A percentile compares a stretch with the other conserved stretches of the same genome.
Conservation (phyloP, 1,139 yeast species). For the Scheffersomyces insectosa region DNA sequence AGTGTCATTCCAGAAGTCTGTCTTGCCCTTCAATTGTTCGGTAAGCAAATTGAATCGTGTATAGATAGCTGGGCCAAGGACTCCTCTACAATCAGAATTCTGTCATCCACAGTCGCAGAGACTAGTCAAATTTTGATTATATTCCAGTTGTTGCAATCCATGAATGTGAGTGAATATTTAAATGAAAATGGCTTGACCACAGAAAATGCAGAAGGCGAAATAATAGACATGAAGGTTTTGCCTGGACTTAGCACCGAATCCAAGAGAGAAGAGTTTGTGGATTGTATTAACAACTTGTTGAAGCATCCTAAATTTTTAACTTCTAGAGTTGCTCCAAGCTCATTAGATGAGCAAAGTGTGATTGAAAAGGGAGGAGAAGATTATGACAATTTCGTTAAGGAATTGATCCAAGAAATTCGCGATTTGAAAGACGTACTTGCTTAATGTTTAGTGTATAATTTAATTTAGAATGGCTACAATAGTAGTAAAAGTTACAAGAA, state of each 20-base stretch:
- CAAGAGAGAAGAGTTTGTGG: constrained; percentile 57
- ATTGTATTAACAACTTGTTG: constrained; percentile 64
- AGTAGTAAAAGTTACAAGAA: too few relatives aligned
- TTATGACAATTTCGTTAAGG: constrained; percentile 44
- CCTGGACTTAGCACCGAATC: constrained; percentile 63
- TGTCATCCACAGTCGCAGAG: constrained; percentile 70
- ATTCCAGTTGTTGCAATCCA: constrained; percentile 55
- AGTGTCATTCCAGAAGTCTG: constrained; percentile 65
- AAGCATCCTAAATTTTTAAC: constrained; percentile 85
- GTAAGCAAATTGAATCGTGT: constrained; percentile 64
- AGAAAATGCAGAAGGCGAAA: constrained; percentile 15
- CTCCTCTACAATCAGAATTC: constrained; percentile 53
- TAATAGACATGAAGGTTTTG: constrained; percentile 37
- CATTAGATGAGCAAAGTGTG: constrained; percentile 61
- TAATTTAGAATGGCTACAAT: too few relatives aligned
- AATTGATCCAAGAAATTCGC: constrained; percentile 55
- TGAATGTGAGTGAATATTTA: constrained; percentile 49
- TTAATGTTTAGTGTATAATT: too few relatives aligned
- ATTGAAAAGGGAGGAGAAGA: constrained; percentile 47
- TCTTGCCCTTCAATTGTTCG: constrained; percentile 62
- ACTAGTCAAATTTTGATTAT: constrained; percentile 75
- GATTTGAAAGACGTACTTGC: constrained; percentile 44
- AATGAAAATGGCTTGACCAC: constrained; percentile 9
- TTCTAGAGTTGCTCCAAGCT: constrained; percentile 64
- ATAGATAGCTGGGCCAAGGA: constrained; percentile 71